phyloP scores from a whole-genome alignment of 2,329 filamentous ascomycete genomes.

The Alternaria brassicicola region DNA sequence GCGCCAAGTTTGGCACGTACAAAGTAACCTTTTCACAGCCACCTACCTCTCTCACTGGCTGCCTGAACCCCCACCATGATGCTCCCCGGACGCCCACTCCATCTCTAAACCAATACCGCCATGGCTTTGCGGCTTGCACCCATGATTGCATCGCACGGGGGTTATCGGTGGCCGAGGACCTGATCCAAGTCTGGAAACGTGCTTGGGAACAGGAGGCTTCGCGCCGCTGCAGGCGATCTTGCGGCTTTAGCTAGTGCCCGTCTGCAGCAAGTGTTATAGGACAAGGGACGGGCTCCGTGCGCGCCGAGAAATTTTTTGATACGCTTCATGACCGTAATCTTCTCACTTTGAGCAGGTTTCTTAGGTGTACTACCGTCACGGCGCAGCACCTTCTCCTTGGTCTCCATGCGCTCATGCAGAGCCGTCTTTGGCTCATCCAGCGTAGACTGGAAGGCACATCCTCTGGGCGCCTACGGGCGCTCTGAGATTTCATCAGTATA shows the following conservation, averaged over 20 bases:
- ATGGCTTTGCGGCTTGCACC: conserved; percentile 9
- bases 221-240: conserved; percentile 2
- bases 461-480: not conserved
- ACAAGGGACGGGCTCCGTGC: not conserved
- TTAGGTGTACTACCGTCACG: not conserved
- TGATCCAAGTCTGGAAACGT: not conserved
- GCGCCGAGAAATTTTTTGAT: not conserved
- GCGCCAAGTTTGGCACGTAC: not conserved
- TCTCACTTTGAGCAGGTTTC: not conserved
- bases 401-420: not conserved
- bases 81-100: not conserved
- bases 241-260: conserved; percentile 1
- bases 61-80: conserved; percentile 12
- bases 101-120: not conserved
- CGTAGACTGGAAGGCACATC: not conserved
- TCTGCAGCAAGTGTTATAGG: not conserved
- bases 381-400: not conserved
- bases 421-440: not conserved
- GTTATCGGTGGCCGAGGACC: not conserved
- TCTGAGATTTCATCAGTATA: not conserved
- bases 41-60: conserved; percentile 4
- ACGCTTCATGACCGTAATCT: not conserved
- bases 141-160: conserved; percentile 8
- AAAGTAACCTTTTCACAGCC: not conserved
- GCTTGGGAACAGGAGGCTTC: not conserved